Evolutionary conservation across 208 protist genomes (phyloP).

Genomic region (Wallacemonas collosoma): DNA sequence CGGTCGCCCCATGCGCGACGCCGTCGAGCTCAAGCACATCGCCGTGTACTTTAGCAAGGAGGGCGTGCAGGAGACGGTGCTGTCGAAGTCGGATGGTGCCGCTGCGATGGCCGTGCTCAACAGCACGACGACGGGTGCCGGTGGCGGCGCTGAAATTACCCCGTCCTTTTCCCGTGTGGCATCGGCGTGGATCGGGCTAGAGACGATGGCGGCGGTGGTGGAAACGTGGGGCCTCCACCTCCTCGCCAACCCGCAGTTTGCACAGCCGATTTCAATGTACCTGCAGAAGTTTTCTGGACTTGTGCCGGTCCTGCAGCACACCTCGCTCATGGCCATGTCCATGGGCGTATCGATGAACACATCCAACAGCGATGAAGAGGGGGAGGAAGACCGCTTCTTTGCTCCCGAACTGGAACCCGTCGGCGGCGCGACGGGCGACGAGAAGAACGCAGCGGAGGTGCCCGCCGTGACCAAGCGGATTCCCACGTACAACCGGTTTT

Average conservation of each 20-base stretch:
- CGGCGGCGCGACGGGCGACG: background rate
- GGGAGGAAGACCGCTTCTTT: conserved; percentile 7
- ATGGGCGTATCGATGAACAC: conserved; percentile 16
- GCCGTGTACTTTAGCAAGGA: conserved; percentile 37
- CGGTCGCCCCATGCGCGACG: conserved; percentile 61
- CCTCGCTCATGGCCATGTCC: conserved; percentile 34
- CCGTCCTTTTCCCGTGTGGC: conserved; percentile 55
- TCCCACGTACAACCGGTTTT: conserved; percentile 45
- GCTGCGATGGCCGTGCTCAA: background rate
- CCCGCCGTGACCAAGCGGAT: conserved; percentile 26
- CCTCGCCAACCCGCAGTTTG: conserved; percentile 57
- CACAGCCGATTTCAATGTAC: conserved; percentile 64
- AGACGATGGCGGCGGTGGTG: conserved; percentile 51
- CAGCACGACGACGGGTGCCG: conserved; percentile 25
- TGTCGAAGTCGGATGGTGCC: conserved; percentile 16
- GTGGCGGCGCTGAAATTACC: conserved; percentile 27
- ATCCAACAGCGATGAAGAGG: conserved; percentile 9
- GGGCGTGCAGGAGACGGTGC: conserved; percentile 24
- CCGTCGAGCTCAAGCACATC: conserved; percentile 61
- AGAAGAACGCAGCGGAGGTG: conserved; percentile 4
- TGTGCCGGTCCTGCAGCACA: conserved; percentile 48
- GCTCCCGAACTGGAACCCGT: conserved; percentile 13
- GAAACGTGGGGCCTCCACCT: conserved; percentile 72
- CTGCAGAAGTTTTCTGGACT: conserved; percentile 72
- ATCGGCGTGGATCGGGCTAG: conserved; percentile 61